These are phyloP conservation scores for Suillus luteus DNA, from an alignment of 768 basidiomycete species.

Conservation along the genomic window DNA sequence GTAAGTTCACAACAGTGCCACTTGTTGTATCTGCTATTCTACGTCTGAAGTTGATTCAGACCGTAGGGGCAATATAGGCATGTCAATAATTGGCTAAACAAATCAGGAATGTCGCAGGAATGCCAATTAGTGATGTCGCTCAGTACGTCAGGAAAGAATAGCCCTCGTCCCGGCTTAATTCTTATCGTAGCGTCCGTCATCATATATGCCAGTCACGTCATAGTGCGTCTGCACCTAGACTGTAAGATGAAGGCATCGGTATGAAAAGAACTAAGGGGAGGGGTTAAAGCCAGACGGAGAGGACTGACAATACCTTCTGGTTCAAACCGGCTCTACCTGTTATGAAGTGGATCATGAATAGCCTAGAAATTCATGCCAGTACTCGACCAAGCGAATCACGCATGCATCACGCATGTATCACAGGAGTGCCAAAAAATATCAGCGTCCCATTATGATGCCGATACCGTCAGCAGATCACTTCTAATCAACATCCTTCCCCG, in stretches of 20 bases:
- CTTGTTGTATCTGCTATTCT: background rate
- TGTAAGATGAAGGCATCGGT: background rate
- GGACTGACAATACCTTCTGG: background rate
- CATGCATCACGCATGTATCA: background rate
- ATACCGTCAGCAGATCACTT: background rate
- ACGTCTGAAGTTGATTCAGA: background rate
- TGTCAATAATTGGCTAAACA: background rate
- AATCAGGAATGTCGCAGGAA: no score
- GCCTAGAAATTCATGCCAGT: background rate
- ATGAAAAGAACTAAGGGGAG: background rate
- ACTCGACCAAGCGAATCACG: background rate
- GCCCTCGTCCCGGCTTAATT: no score
- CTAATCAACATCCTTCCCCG: slow-evolving; percentile 35
- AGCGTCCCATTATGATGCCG: background rate
- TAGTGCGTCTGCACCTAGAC: background rate
- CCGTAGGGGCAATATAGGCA: background rate
- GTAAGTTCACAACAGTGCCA: no score
- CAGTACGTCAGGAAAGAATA: no score
- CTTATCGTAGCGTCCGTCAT: no score
- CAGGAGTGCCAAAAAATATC: background rate
- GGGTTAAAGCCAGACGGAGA: background rate
- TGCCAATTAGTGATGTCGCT: no score
- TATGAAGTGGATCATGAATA: background rate
- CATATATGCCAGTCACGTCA: background rate
- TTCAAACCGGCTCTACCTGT: background rate